Conservation (phyloP, 2,329 filamentous ascomycete genomes). For the Neopestalotiopsis sp. region DNA sequence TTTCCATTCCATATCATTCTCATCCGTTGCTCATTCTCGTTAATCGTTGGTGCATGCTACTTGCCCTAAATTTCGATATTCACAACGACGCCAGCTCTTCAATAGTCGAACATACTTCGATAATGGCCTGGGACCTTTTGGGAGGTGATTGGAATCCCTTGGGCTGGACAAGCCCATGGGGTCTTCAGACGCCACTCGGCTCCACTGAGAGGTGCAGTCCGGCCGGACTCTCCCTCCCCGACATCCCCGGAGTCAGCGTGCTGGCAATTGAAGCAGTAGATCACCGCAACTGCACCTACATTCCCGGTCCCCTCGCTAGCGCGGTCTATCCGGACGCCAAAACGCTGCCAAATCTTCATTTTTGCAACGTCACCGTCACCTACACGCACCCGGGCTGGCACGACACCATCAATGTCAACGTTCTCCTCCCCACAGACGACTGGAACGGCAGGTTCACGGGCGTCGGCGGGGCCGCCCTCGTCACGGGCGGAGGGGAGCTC, state of each 20-base stretch:
- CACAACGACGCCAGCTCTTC: too few species aligned
- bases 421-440: slow-evolving; percentile 37
- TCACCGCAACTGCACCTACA: slow-evolving; percentile 11
- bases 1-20: too few species aligned
- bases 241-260: slow-evolving; percentile 15
- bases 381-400: slow-evolving; percentile 47
- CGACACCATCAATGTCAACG: slow-evolving; percentile 41
- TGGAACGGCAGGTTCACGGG: slow-evolving; percentile 44
- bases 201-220: slow-evolving; percentile 14
- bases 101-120: background rate
- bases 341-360: slow-evolving; percentile 20
- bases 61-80: too few species aligned
- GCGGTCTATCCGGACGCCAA: slow-evolving; percentile 4
- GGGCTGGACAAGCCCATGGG: slow-evolving; percentile 15
- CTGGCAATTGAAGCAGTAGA: slow-evolving; percentile 12
- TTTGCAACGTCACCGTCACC: slow-evolving; percentile 48
- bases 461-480: slow-evolving; percentile 41
- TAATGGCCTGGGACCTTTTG: slow-evolving; percentile 9
- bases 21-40: too few species aligned
- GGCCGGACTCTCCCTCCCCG: slow-evolving; percentile 5
- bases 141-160: slow-evolving; percentile 9
- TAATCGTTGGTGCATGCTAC: too few species aligned
- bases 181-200: background rate
- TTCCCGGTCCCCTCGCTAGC: slow-evolving; percentile 10
- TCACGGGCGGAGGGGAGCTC: slow-evolving; percentile 29